Conservation (phyloP, 129 eudicot species). For the Flaveria ramosissima region DNA sequence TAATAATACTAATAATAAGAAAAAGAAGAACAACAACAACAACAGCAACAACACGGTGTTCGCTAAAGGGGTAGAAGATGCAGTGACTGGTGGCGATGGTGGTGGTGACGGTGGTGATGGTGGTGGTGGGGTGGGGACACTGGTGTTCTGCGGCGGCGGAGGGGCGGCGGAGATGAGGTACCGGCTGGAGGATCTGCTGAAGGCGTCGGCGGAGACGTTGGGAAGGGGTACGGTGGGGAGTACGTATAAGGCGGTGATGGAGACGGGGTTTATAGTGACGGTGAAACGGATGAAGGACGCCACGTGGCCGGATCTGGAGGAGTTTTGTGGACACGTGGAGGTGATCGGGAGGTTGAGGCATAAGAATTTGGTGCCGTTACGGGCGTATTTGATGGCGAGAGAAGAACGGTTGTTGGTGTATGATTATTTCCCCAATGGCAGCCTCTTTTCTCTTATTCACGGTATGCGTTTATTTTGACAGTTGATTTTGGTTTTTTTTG, state of each 20-base stretch:
- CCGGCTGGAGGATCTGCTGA: slow-evolving; percentile 67
- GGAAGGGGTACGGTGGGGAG: slow-evolving; percentile 86
- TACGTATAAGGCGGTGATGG: slow-evolving; percentile 94
- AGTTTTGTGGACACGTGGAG: slow-evolving; percentile 67
- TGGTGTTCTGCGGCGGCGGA: slow-evolving; percentile 73
- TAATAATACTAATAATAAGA: no score
- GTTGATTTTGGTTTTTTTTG: neutral
- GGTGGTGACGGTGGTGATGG: slow-evolving; percentile 54
- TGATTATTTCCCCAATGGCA: slow-evolving; percentile 91
- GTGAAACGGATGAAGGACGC: slow-evolving; percentile 81
- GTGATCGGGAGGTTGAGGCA: slow-evolving; percentile 68
- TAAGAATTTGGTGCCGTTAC: slow-evolving; percentile 71
- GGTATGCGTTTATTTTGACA: slow-evolving; percentile 42
- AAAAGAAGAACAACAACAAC: neutral
- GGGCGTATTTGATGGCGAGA: slow-evolving; percentile 84
- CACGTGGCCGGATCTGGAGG: slow-evolving; percentile 55
- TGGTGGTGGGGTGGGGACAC: slow-evolving; percentile 51
- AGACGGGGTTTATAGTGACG: slow-evolving; percentile 74
- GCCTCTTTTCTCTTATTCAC: slow-evolving; percentile 80
- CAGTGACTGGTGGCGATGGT: slow-evolving; percentile 24
- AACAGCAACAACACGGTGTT: neutral
- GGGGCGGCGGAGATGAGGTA: slow-evolving; percentile 61
- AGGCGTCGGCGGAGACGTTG: slow-evolving; percentile 91
- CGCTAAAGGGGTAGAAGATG: slow-evolving; percentile 20
- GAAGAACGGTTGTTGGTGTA: slow-evolving; percentile 74